Base-by-base conservation (phyloP, 768 basidiomycete genomes). In the Favolaschia claudopus region DNA sequence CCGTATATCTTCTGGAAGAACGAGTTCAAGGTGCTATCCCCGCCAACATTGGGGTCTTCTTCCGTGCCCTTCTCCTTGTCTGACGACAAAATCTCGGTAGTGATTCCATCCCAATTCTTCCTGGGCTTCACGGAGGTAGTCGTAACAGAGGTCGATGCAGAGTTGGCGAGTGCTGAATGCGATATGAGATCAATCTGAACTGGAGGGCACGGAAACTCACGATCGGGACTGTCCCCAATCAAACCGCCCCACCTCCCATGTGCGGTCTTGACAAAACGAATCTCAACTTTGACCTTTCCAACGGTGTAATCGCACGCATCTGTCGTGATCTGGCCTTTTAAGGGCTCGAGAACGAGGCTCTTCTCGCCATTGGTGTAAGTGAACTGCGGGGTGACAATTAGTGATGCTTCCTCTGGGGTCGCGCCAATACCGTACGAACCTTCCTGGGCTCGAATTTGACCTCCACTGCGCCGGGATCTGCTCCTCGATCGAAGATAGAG, bases 91-190 rank as follows among this genome's bases (percentile, higher is more conserved):
- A 93, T 89, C 19, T 82, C 77, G 29, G 80, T 80, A 3, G 92
- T 91, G 63, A 96, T 84, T 7, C 82, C 85, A 53, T 96, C 95
- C 96, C 96, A 99, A 67, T 99, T 95, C 80, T 92, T 95, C 61
- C 75, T 78, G 50, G 75, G 67, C 68, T 77, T 81, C n/a, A 79
- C 72, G 1, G 78, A 70, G 32, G 78, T 71, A 15, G 76, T 63
- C 14, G 78, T 62, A 12, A 78, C 61, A 25, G 74, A 50, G 29
- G 71, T 44, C 42, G 73, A 57, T 64, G 69, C 69, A 39, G 77
- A 70, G 37, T 69, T 70, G 15, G 75, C 72, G 54, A 76, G 66
- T 20, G 68, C 72, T 76, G 62, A 49, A 38, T 27, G 38, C 27
- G 47, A 5, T 8, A 32, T 29, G 38, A 19, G 25, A n/a, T 34